Evolutionary conservation across 495 filamentous ascomycete species (phyloP).

Genomic region (Platismatia glauca): DNA sequence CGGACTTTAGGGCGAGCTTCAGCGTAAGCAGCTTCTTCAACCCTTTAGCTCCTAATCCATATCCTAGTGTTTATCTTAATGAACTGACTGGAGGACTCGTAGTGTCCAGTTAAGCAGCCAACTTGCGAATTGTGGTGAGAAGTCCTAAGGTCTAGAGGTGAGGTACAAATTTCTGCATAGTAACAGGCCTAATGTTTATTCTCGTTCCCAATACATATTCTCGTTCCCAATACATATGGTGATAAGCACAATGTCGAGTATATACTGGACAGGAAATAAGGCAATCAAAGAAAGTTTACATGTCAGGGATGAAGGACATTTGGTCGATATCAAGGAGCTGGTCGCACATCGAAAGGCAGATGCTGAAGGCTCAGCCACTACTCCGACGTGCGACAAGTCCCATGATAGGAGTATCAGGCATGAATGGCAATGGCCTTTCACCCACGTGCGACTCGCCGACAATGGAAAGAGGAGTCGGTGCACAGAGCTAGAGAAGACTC

Average conservation of each 20-base stretch:
- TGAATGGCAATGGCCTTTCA: too few species aligned
- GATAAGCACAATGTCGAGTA: not conserved
- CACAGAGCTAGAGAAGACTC: too few species aligned
- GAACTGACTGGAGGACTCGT: not conserved
- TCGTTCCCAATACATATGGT: not conserved
- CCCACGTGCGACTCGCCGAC: too few species aligned
- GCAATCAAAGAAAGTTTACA: too few species aligned
- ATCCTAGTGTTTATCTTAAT: not conserved
- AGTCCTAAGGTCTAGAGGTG: not conserved
- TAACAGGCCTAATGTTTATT: not conserved
- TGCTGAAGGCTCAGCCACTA: too few species aligned
- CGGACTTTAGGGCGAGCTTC: slow-evolving; percentile 59
- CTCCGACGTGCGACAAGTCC: too few species aligned
- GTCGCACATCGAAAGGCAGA: too few species aligned
- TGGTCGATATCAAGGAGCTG: too few species aligned
- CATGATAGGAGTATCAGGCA: too few species aligned
- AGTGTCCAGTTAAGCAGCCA: slow-evolving; percentile 53
- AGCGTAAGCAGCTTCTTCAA: slow-evolving; percentile 17
- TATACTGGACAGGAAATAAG: not conserved
- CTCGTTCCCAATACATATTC: too few species aligned
- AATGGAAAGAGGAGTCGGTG: too few species aligned
- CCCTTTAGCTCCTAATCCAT: not conserved
- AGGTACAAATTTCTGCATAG: not conserved
- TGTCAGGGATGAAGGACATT: too few species aligned
- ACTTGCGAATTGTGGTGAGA: slow-evolving; percentile 60